Percentiles rank a stretch among this genome's conserved stretches.
These are phyloP conservation scores for Sarcocystis neurona DNA, from an alignment of 169 alveolate species.

Conservation along the genomic window DNA sequence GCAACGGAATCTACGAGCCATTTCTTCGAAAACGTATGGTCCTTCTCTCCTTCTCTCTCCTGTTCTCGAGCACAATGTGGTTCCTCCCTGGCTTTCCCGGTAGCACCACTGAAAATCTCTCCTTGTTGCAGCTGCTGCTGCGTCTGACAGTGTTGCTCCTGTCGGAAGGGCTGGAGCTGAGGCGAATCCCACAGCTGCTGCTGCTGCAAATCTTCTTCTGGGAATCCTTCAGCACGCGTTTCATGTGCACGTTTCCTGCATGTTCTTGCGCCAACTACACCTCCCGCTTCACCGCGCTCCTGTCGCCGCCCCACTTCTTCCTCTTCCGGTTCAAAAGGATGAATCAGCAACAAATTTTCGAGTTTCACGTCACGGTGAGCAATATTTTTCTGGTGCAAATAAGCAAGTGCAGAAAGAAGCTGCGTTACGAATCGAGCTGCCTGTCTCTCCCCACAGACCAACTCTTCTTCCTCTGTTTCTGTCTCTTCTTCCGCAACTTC, in stretches of 20 bases:
- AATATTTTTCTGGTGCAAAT: constrained; percentile 71
- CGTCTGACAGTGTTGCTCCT: constrained; percentile 41
- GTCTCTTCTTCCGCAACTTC: background rate
- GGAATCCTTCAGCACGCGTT: too few relatives aligned
- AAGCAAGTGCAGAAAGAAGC: constrained; percentile 71
- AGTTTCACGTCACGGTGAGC: constrained; percentile 77
- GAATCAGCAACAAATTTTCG: constrained; percentile 68
- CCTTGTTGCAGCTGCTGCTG: too few relatives aligned
- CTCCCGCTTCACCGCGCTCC: constrained; percentile 42
- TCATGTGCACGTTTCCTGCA: too few relatives aligned
- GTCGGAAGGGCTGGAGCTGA: constrained; percentile 28
- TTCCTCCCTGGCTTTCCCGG: too few relatives aligned
- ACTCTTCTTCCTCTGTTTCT: background rate
- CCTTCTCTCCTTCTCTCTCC: too few relatives aligned
- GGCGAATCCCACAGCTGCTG: too few relatives aligned
- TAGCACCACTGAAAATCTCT: too few relatives aligned
- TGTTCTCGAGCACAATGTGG: too few relatives aligned
- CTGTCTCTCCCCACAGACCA: constrained; percentile 46
- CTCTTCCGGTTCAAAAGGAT: constrained; percentile 56
- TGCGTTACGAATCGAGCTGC: constrained; percentile 71
- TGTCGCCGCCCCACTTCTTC: constrained; percentile 28
- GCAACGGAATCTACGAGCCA: too few relatives aligned
- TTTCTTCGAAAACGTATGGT: too few relatives aligned
- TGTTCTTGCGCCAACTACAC: constrained; percentile 27
- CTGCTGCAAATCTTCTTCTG: constrained; percentile 35